Evolutionary conservation across 129 eudicot species (phyloP), one percentile per base, ranked within the genome.

Genomic region (Scalesia atractyloides): DNA sequence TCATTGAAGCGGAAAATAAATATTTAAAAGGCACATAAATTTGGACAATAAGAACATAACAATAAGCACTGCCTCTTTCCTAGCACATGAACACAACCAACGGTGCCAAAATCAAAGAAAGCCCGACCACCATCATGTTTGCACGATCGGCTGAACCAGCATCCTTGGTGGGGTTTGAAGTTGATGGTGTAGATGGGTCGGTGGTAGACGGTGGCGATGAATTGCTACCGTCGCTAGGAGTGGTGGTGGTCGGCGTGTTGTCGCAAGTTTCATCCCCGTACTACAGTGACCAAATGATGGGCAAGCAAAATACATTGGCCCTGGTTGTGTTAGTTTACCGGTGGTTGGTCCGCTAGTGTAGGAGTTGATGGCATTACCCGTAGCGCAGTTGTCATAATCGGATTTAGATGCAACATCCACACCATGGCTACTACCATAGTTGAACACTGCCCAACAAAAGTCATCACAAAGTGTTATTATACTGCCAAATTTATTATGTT

Each of bases 11-110:
- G 19, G 19, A 53, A 54, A 36, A 1, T 19, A 49, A 52, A 7
- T 16, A 16, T 14, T 16, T 16, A 60, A 52, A 64, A 14, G 5
- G 4, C 58, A 77, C 63, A 26, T 61, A 64, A 64, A 17, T 51
- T 11, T 51, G 13, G 19, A 30, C 61, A 17, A 78, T 18, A 12
- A 56, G 43, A 52, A 53, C 68, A 53, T 14, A 30, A 34, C 58
- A 53, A 71, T 58, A 30, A 69, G 97, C 97, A 91, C 96, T 91
- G 96, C 88, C 97, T 77, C 92, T 91, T 75, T 49, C 97, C 97
- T 86, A 91, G 93, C 85, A 82, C 79, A 86, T 74, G 57, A 82
- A 54, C 58, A 71, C 86, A 70, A 82, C 13, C 79, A 88, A 34
- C 22, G 84, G 82, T 59, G 84, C 86, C 78, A 86, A 69, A 66